phyloP scores from a whole-genome alignment of 1,284 basidiomycete genomes.

The Thelephora terrestris region DNA sequence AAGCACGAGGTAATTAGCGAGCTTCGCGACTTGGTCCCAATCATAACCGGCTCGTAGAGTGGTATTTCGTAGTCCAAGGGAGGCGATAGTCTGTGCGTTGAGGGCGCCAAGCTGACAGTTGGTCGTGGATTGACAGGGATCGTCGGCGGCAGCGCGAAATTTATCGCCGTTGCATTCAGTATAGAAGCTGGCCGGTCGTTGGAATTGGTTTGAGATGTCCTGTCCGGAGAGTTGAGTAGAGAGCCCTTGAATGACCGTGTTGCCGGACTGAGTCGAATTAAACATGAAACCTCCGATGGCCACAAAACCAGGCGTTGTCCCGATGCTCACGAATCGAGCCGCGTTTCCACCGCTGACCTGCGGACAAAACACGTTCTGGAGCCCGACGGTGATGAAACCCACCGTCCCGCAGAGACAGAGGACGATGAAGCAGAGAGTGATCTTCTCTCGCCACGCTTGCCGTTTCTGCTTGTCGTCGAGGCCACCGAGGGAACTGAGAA shows the following conservation, averaged over 20 bases:
- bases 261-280: conserved; percentile 52
- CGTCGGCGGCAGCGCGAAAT: conserved; percentile 63
- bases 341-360: conserved; percentile 41
- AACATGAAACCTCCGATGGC: conserved; percentile 73
- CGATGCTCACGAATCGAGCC: conserved; percentile 59
- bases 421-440: conserved; percentile 86
- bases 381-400: conserved; percentile 91
- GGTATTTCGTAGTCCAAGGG: conserved; percentile 57
- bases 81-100: conserved; percentile 46
- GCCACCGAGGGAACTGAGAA: conserved; percentile 69
- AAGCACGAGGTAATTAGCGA: conserved; percentile 74
- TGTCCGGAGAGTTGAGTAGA: conserved; percentile 57
- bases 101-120: conserved; percentile 57
- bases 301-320: conserved; percentile 50
- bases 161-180: conserved; percentile 49
- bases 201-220: conserved; percentile 85
- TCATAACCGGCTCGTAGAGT: conserved; percentile 70
- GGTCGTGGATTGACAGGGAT: conserved; percentile 52
- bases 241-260: conserved; percentile 53
- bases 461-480: conserved; percentile 69
- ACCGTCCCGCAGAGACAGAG: conserved; percentile 69
- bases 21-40: conserved; percentile 71
- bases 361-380: conserved; percentile 90
- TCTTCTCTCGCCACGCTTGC: conserved; percentile 98
- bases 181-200: conserved; percentile 56